Evolutionary conservation across 2,329 filamentous ascomycete genomes (phyloP).

Genomic region (Grosmannia huntii): DNA sequence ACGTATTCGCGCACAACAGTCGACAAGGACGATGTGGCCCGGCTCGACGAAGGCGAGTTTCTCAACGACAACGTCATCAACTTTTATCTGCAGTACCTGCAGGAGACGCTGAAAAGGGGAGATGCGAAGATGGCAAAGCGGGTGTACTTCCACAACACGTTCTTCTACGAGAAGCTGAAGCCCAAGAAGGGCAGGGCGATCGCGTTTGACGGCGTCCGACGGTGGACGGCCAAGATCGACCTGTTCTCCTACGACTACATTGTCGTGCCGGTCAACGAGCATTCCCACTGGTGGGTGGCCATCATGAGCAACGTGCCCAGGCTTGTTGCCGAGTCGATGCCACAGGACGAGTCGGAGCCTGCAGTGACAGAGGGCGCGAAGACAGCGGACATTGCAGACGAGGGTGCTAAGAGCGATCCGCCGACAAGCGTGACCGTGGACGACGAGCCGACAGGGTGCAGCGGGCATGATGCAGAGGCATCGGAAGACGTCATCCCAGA

Average conservation of each 20-base stretch:
- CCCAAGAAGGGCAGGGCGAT: conserved; percentile 45
- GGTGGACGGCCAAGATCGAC: conserved; percentile 80
- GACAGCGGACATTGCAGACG: not conserved
- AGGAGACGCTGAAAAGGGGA: conserved; percentile 43
- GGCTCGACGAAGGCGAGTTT: conserved; percentile 73
- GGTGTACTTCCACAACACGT: conserved; percentile 85
- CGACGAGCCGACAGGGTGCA: not conserved
- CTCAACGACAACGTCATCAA: conserved; percentile 87
- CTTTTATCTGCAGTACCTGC: conserved; percentile 71
- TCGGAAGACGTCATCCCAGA: no score
- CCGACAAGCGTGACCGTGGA: not conserved
- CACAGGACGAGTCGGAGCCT: not conserved
- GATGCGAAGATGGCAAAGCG: conserved; percentile 44
- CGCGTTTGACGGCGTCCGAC: conserved; percentile 74
- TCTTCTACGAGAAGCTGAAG: conserved; percentile 72
- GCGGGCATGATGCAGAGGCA: no score
- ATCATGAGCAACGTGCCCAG: conserved; percentile 82
- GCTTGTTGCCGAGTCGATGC: conserved; percentile 27
- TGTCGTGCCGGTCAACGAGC: conserved; percentile 82
- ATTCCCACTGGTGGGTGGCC: conserved; percentile 82
- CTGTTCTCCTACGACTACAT: conserved; percentile 80
- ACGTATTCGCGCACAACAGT: conserved; percentile 55
- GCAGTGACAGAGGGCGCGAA: not conserved
- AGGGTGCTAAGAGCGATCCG: not conserved
- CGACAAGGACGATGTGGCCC: conserved; percentile 57